These are phyloP conservation scores for Naganishia vaughanmartiniae DNA, from an alignment of 768 basidiomycete genomes.

Conservation along the genomic window DNA sequence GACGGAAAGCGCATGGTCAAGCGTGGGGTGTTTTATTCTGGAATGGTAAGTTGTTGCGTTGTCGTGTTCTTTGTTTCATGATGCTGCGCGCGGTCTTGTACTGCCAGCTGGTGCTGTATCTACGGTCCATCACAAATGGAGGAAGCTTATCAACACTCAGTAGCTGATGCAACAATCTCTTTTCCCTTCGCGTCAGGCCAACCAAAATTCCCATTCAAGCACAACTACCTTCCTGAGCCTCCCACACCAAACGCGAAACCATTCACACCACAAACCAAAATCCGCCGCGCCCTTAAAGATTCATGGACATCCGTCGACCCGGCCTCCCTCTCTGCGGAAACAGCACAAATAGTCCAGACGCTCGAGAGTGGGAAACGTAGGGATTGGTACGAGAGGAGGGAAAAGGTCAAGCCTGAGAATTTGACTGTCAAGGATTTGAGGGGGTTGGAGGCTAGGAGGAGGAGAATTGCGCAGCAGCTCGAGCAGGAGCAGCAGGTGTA, in stretches of 20 bases:
- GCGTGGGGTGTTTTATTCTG: slow-evolving; percentile 35
- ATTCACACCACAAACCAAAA: slow-evolving; percentile 13
- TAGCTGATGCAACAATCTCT: not conserved
- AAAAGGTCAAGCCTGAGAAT: slow-evolving; percentile 11
- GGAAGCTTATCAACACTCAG: too few species aligned
- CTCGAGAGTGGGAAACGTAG: not conserved
- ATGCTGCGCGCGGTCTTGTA: too few species aligned
- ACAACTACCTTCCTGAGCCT: not conserved
- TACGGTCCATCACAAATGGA: too few species aligned
- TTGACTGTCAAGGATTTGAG: slow-evolving; percentile 10
- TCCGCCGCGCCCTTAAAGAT: slow-evolving; percentile 8
- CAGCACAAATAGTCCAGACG: not conserved
- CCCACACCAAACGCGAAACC: not conserved
- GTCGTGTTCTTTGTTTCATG: not conserved
- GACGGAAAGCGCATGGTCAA: slow-evolving; percentile 24
- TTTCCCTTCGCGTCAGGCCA: slow-evolving; percentile 14
- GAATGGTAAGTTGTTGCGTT: slow-evolving; percentile 27
- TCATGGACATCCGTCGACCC: slow-evolving; percentile 26
- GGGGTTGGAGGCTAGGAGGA: slow-evolving; percentile 1
- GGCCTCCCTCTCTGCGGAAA: slow-evolving; percentile 12
- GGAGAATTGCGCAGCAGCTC: too few species aligned
- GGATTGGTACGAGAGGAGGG: slow-evolving; percentile 7
- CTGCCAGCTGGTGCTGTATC: too few species aligned
- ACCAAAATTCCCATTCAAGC: slow-evolving; percentile 30
- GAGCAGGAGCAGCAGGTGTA: slow-evolving; percentile 14